Evolutionary conservation across 495 filamentous ascomycete species (phyloP).

Genomic region (Hypoxylon intermedium): DNA sequence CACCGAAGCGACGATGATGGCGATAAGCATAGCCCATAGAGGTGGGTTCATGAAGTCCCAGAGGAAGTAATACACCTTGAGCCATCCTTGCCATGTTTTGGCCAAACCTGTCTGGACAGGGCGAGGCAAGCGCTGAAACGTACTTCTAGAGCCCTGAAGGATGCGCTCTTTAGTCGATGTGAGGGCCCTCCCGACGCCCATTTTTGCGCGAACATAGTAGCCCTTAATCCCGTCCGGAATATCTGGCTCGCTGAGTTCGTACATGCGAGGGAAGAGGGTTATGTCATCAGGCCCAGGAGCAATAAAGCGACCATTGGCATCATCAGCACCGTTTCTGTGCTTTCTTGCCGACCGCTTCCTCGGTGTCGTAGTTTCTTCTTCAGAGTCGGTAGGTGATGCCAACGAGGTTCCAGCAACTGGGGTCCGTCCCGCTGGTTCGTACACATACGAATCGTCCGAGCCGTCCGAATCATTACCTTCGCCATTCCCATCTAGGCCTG

Average conservation of each 20-base stretch:
- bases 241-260: slow-evolving; percentile 42
- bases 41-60: slow-evolving; percentile 99
- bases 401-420: slow-evolving; percentile 50
- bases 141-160: slow-evolving; percentile 18
- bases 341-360: slow-evolving; percentile 32
- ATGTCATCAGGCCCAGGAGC: slow-evolving; percentile 44
- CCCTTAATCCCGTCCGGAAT: slow-evolving; percentile 45
- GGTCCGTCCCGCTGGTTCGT: slow-evolving; percentile 57
- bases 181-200: slow-evolving; percentile 28
- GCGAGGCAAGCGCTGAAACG: slow-evolving; percentile 59
- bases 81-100: slow-evolving; percentile 46
- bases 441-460: slow-evolving; percentile 50
- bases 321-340: slow-evolving; percentile 14
- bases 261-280: slow-evolving; percentile 54
- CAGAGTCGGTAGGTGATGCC: slow-evolving; percentile 51
- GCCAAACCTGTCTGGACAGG: slow-evolving; percentile 63
- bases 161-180: slow-evolving; percentile 50
- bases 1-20: slow-evolving; percentile 89
- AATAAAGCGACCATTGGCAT: slow-evolving; percentile 13
- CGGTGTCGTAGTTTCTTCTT: slow-evolving; percentile 46
- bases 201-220: slow-evolving; percentile 34
- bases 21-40: slow-evolving; percentile 92
- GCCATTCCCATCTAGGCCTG: slow-evolving; percentile 37
- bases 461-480: slow-evolving; percentile 18
- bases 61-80: slow-evolving; percentile 67